These are phyloP conservation scores for Candida labiduridarum DNA, from an alignment of 1,139 yeast species.

Conservation along the genomic window DNA sequence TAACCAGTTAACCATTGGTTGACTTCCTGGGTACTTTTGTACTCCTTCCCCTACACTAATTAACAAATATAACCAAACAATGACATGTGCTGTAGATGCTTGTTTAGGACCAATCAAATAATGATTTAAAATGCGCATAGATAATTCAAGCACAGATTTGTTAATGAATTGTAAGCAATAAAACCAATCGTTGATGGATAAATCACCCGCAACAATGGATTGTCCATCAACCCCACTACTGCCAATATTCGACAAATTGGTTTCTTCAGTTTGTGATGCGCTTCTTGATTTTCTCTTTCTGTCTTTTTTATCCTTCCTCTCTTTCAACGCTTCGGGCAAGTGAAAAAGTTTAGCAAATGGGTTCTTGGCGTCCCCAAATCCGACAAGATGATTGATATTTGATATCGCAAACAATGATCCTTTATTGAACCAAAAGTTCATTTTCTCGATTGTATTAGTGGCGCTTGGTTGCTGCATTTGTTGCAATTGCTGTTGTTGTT, in stretches of 20 bases:
- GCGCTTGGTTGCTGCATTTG: conserved; percentile 23
- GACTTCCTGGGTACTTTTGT: conserved; percentile 47
- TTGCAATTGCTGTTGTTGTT: conserved; percentile 19
- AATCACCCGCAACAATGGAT: conserved; percentile 43
- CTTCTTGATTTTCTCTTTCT: conserved; percentile 54
- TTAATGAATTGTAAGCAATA: conserved; percentile 56
- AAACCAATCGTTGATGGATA: conserved; percentile 61
- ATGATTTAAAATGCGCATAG: conserved; percentile 64
- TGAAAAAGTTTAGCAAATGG: conserved; percentile 76
- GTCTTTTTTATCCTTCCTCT: conserved; percentile 71
- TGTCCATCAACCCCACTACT: conserved; percentile 29
- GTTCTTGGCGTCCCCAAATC: conserved; percentile 73
- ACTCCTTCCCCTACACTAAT: conserved; percentile 64
- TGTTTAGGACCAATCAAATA: conserved; percentile 71
- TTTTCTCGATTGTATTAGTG: conserved; percentile 51
- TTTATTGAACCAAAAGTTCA: conserved; percentile 75
- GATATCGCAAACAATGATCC: conserved; percentile 76
- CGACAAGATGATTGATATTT: conserved; percentile 71
- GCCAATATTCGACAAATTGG: conserved; percentile 9
- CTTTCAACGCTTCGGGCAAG: conserved; percentile 70
- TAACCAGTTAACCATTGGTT: conserved; percentile 53
- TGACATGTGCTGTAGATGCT: conserved; percentile 68
- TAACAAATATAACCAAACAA: conserved; percentile 72
- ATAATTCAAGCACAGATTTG: conserved; percentile 64
- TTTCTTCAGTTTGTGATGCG: conserved; percentile 20